Evolutionary conservation across 148 eudicot genomes (phyloP).

Genomic region (Amaranthus palmeri): DNA sequence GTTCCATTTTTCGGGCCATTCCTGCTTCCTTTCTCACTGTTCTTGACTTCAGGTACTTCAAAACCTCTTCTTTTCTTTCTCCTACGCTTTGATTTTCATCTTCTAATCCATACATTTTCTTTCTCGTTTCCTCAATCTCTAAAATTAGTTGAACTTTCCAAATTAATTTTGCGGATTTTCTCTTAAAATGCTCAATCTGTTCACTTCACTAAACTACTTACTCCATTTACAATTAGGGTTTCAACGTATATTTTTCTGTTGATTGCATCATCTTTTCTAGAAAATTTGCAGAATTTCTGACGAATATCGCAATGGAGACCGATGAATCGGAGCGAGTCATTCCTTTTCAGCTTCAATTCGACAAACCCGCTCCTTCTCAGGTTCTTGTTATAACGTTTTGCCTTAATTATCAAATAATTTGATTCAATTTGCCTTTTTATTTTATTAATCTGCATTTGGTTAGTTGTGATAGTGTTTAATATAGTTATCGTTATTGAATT

Average conservation of each 20-base stretch:
- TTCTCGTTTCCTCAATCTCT: neutral
- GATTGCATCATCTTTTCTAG: neutral
- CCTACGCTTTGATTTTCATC: too few species aligned
- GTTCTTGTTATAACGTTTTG: constrained; percentile 22
- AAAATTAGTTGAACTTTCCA: neutral
- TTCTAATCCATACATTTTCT: neutral
- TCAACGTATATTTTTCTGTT: neutral
- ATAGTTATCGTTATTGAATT: neutral
- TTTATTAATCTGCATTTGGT: neutral
- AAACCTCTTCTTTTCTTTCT: neutral
- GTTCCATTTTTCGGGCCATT: neutral
- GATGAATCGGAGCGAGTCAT: constrained; percentile 49
- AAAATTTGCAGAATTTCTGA: neutral
- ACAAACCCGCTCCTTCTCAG: constrained; percentile 89
- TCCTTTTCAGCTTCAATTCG: constrained; percentile 98
- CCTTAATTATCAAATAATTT: neutral
- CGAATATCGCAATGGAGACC: constrained; percentile 43
- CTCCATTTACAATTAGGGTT: constrained; percentile 4
- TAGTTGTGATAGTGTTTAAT: neutral
- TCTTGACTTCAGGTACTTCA: neutral
- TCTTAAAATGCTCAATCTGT: neutral
- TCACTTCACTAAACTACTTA: too few species aligned
- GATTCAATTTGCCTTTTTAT: neutral
- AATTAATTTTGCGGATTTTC: too few species aligned
- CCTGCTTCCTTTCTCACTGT: neutral